Evolutionary conservation across 2,329 filamentous ascomycete genomes (phyloP).

Genomic region (Botryotinia calthae): DNA sequence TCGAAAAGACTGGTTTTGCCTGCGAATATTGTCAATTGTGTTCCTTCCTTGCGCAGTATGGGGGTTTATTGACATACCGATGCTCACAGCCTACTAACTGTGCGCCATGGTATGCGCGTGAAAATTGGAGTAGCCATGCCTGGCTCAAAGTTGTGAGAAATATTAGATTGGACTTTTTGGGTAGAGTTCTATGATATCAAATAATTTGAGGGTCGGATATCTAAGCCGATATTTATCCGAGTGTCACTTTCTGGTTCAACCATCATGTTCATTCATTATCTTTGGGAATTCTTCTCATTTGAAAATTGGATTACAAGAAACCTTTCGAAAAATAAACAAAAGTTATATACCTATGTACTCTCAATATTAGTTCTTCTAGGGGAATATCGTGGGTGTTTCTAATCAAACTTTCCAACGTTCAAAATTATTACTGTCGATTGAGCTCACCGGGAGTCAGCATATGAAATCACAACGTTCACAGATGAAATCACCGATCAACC

Average conservation of each 20-base stretch:
- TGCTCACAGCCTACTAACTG: slow-evolving; percentile 23
- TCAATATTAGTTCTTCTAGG: not conserved
- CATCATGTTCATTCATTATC: not conserved
- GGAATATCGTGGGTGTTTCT: not conserved
- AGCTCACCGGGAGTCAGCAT: not conserved
- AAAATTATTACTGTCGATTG: not conserved
- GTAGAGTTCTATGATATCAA: slow-evolving; percentile 16
- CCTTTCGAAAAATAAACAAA: no score
- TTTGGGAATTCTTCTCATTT: not conserved
- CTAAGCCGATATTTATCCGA: slow-evolving; percentile 12
- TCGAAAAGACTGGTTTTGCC: slow-evolving; percentile 24
- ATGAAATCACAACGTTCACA: not conserved
- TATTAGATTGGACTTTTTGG: not conserved
- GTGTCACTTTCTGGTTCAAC: not conserved
- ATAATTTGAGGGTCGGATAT: slow-evolving; percentile 16
- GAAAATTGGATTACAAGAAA: not conserved
- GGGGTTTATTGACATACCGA: slow-evolving; percentile 19
- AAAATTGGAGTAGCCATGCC: slow-evolving; percentile 32
- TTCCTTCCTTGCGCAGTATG: not conserved
- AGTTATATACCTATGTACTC: not conserved
- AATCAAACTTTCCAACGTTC: not conserved
- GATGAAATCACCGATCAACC: not conserved
- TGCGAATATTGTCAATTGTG: slow-evolving; percentile 20
- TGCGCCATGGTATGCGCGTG: slow-evolving; percentile 32
- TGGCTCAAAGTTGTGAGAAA: slow-evolving; percentile 16